A percentile compares a stretch with the other conserved stretches of the same genome.
These are phyloP conservation scores for Gossypium gossypioides DNA, from an alignment of 441 rosid genomes.

Conservation along the genomic window DNA sequence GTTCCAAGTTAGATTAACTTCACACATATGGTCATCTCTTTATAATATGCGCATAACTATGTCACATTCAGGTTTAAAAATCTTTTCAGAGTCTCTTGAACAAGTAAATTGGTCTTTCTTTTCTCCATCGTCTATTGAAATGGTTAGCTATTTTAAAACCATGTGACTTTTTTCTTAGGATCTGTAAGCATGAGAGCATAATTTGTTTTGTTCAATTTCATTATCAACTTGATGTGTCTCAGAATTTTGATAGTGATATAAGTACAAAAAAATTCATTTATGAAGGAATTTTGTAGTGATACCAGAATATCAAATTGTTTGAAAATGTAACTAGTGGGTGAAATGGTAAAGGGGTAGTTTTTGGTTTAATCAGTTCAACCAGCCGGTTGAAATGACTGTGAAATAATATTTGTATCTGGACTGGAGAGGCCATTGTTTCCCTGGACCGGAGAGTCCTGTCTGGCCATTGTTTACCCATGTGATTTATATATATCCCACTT, in stretches of 20 bases:
- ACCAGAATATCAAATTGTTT: neutral
- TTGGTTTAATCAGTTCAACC: neutral
- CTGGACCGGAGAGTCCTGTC: neutral
- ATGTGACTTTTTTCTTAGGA: neutral
- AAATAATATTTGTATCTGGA: neutral
- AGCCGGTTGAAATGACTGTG: neutral
- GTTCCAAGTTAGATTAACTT: neutral
- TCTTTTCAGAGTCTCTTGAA: neutral
- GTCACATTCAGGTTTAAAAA: neutral
- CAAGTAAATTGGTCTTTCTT: neutral
- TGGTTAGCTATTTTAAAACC: neutral
- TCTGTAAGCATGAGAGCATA: neutral
- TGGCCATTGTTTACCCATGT: neutral
- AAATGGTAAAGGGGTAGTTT: neutral
- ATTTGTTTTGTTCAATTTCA: neutral
- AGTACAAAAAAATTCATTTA: neutral
- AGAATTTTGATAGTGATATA: neutral
- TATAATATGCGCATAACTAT: neutral
- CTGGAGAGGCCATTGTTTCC: neutral
- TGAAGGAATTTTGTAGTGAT: neutral
- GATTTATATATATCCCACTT: neutral
- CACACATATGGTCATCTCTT: neutral
- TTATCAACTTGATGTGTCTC: neutral
- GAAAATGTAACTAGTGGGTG: neutral
- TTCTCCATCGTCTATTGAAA: neutral